Base-by-base conservation (phyloP, 2,329 filamentous ascomycete species). In the Fusarium nisikadoi region DNA sequence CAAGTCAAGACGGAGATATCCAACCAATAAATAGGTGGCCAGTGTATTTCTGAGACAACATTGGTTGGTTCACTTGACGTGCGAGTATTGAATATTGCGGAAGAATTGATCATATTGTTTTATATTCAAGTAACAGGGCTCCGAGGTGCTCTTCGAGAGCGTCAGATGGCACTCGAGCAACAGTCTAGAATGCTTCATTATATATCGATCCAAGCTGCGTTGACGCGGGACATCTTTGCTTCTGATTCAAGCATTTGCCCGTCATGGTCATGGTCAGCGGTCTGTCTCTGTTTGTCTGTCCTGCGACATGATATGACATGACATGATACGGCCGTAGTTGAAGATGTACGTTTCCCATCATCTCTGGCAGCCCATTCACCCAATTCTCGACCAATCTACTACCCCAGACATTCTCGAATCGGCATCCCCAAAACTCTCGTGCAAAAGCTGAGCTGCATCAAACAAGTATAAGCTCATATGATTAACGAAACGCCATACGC, bases 401-500 rank as follows among this genome's bases (percentile, higher is more conserved):
- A 56, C 33, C 43, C 31, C 17, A 10, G 36, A 23, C 46, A 38
- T 29, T 52, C 25, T 39, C 42, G 20, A 20, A 38, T 38, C n/a
- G 43, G 38, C 39, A 35, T 46, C 52, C 43, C 41, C 59, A 68
- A 54, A 50, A 38, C 47, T 56, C 58, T 56, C 61, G 43, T 53
- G 46, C 63, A 68, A 45, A 33, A 61, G 55, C 52, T 57, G 70
- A 66, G 70, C 75, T 76, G 75, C 61, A 70, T 75, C 57, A 76
- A 72, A 71, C 65, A 75, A 63, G 64, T 50, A 75, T 77, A 64
- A 77, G 75, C 60, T 71, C 75, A 61, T 65, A 60, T 70, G 74
- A 74, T 70, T 65, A 68, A 63, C 45, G 70, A 67, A 67, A 77
- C 68, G 50, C 64, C 73, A 70, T 72, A 71, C 74, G 70, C 75